A percentile compares a stretch with the other conserved stretches of the same genome.
Evolutionary conservation across 176 grass and related monocot species (phyloP).

Genomic region (Bromus sterilis): DNA sequence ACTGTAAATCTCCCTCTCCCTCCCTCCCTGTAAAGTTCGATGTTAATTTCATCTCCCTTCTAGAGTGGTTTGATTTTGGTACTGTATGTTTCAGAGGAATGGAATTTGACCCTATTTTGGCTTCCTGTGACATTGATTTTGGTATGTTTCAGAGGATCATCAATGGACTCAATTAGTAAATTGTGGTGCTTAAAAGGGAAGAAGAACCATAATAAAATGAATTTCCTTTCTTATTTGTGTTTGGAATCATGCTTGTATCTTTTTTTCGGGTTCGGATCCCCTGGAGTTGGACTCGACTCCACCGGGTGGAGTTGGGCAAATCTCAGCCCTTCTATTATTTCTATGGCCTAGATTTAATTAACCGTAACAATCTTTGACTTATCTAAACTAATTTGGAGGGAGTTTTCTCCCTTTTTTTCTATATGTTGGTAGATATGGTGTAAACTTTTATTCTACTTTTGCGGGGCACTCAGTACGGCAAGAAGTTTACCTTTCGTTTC

Average conservation of each 20-base stretch:
- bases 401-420: too few relatives aligned
- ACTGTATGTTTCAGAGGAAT: not conserved
- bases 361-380: too few relatives aligned
- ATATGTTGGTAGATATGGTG: not conserved
- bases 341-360: too few relatives aligned
- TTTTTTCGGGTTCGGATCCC: too few relatives aligned
- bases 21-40: not conserved
- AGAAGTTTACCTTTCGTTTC: not conserved
- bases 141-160: not conserved
- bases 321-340: too few relatives aligned
- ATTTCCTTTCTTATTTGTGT: not conserved
- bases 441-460: not conserved
- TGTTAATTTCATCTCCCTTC: too few relatives aligned
- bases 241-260: not conserved
- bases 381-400: too few relatives aligned
- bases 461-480: not conserved
- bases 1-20: constrained; percentile 29
- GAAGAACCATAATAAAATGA: not conserved
- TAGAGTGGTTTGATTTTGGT: not conserved
- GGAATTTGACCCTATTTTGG: not conserved
- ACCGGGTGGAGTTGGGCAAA: too few relatives aligned
- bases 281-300: too few relatives aligned
- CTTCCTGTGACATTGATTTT: too few relatives aligned
- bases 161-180: not conserved
- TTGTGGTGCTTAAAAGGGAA: not conserved